phyloP scores from a whole-genome alignment of 2,329 filamentous ascomycete genomes.

The Aspergillus carbonarius region DNA sequence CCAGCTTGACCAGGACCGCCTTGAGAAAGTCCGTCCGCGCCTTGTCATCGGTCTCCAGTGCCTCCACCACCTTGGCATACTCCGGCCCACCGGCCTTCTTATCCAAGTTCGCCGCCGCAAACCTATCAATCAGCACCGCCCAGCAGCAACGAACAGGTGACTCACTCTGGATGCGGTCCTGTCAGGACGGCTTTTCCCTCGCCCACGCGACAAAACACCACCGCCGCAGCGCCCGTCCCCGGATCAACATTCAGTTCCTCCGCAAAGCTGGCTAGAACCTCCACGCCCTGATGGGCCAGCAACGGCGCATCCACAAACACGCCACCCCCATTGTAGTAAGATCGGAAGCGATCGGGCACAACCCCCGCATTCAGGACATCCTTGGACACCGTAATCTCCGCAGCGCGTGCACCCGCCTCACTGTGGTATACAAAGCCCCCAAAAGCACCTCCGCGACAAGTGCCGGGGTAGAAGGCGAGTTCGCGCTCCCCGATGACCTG shows the following conservation, averaged over 20 bases:
- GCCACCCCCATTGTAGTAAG: constrained; percentile 93
- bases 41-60: constrained; percentile 67
- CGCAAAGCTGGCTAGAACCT: constrained; percentile 78
- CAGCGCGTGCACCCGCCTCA: constrained; percentile 77
- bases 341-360: constrained; percentile 63
- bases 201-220: constrained; percentile 80
- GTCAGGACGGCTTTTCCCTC: constrained; percentile 77
- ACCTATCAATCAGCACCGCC: constrained; percentile 53
- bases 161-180: constrained; percentile 88
- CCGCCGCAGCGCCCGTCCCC: constrained; percentile 70
- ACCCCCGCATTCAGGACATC: constrained; percentile 55
- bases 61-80: constrained; percentile 69
- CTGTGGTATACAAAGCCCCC: constrained; percentile 86
- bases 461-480: constrained; percentile 82
- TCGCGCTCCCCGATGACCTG: constrained; percentile 86
- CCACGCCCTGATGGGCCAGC: constrained; percentile 63
- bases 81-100: constrained; percentile 64
- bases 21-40: constrained; percentile 73
- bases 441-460: constrained; percentile 82
- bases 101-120: constrained; percentile 75
- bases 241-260: constrained; percentile 74
- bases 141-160: constrained; percentile 16
- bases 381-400: constrained; percentile 64
- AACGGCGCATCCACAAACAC: constrained; percentile 80
- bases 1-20: constrained; percentile 75